A percentile compares a stretch with the other conserved stretches of the same genome.
phyloP scores from a whole-genome alignment of 2,329 filamentous ascomycete genomes.

The Colletotrichum neosansevieriae region DNA sequence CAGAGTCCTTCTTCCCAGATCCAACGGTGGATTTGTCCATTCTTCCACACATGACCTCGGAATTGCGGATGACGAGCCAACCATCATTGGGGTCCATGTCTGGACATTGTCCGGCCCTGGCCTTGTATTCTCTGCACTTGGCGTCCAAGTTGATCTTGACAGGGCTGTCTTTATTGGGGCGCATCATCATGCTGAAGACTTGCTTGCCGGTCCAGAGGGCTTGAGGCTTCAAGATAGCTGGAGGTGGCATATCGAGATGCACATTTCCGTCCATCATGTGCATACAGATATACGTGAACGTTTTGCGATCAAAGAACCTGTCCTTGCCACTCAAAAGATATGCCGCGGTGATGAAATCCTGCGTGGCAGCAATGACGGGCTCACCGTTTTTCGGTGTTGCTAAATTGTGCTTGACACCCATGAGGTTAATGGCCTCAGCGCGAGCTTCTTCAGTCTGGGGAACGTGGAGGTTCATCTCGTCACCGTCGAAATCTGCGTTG shows the following conservation, averaged over 20 bases:
- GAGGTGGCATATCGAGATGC: constrained; percentile 86
- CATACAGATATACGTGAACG: constrained; percentile 89
- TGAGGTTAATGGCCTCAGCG: constrained; percentile 93
- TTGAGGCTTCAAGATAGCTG: constrained; percentile 86
- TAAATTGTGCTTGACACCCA: constrained; percentile 98
- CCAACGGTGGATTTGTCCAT: constrained; percentile 99
- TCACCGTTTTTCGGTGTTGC: constrained; percentile 97
- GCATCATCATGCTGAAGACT: constrained; percentile 91
- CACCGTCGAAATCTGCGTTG: constrained; percentile 98
- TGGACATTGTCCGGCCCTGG: constrained; percentile 66
- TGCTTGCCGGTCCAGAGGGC: constrained; percentile 97
- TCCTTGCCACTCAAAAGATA: constrained; percentile 94
- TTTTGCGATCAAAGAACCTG: constrained; percentile 88
- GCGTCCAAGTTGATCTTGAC: constrained; percentile 94
- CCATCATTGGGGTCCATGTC: constrained; percentile 89
- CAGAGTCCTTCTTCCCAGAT: constrained; percentile 95
- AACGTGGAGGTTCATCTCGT: constrained; percentile 99
- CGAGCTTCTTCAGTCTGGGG: constrained; percentile 97
- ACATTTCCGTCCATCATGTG: constrained; percentile 91
- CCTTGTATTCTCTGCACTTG: constrained; percentile 84
- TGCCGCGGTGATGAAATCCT: constrained; percentile 98
- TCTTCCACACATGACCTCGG: constrained; percentile 94
- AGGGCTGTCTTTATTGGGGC: constrained; percentile 84
- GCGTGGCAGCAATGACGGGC: constrained; percentile 97
- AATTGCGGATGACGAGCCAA: constrained; percentile 94